Conservation (phyloP, 2,329 filamentous ascomycete species). For the Helminthosporium solani region DNA sequence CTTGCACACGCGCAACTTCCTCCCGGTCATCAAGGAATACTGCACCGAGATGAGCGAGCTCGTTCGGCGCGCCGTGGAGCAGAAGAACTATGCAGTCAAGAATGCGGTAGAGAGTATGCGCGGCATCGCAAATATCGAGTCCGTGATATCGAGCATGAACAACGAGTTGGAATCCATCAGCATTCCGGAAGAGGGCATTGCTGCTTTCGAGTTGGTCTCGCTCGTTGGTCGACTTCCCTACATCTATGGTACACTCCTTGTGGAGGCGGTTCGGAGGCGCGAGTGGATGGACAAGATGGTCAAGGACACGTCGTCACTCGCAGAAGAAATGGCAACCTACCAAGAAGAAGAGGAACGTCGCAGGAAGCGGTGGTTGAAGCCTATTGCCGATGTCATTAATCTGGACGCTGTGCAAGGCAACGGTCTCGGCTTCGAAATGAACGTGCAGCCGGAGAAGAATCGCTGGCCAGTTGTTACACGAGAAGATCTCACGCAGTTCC, state of each 20-base stretch:
- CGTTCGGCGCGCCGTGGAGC: conserved; percentile 55
- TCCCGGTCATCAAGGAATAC: conserved; percentile 61
- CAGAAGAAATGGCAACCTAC: conserved; percentile 89
- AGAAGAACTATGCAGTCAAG: conserved; percentile 66
- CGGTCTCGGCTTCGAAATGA: conserved; percentile 79
- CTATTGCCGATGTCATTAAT: conserved; percentile 72
- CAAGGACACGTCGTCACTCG: conserved; percentile 79
- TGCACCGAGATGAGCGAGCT: conserved; percentile 58
- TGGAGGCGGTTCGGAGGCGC: conserved; percentile 79
- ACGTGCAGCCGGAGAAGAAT: conserved; percentile 74
- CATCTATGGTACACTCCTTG: conserved; percentile 84
- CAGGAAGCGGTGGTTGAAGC: conserved; percentile 86
- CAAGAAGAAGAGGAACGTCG: conserved; percentile 91
- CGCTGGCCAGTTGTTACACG: conserved; percentile 77
- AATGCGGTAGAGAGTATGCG: conserved; percentile 76
- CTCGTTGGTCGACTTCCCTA: conserved; percentile 81
- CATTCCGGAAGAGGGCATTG: conserved; percentile 71
- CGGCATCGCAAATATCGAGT: conserved; percentile 76
- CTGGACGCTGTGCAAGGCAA: conserved; percentile 66
- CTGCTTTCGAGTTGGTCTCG: conserved; percentile 77
- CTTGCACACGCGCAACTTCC: conserved; percentile 62
- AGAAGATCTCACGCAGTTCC: conserved; percentile 73
- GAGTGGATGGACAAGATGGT: conserved; percentile 93
- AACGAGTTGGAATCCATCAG: conserved; percentile 70
- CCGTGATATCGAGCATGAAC: conserved; percentile 70